Evolutionary conservation across 345 rosid species (phyloP), one percentile per base, ranked within the genome.

Genomic region (Eucalyptus regnans): DNA sequence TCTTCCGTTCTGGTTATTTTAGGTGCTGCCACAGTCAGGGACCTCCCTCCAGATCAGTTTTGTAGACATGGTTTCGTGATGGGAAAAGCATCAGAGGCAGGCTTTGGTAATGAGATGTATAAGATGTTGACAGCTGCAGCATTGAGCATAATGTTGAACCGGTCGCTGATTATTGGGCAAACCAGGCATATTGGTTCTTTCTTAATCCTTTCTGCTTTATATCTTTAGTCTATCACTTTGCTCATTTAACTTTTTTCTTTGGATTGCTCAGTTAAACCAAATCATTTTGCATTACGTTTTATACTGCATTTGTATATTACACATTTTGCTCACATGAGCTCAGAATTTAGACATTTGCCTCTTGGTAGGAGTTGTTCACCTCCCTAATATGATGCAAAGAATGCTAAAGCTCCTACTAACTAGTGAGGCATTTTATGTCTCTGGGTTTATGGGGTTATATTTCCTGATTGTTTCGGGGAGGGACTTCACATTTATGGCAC

Each of bases 181-280:
- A 97, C 99, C 97, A 98, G 99, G 99, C 99, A 98, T 93, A 95
- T 96, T 95, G 99, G 98, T 98, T 94, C 99, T 96, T 96, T 93
- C 97, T 94, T 94, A 94, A 93, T 94, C 98, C 99, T 95, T 93
- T 91, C 94, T 93, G 90, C 93, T 93, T 81, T 84, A 50, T 83
- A 44, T 90, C 88, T 81, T 66, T 76, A 71, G 87, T 88, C 81
- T 86, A 84, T 49, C 44, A 7, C n/a, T 58, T 71, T 22, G 27
- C 81, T 64, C 17, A 83, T 27, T 62, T n/a, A 14, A 64, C 76
- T 18, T 71, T 71, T 71, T 37, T 71, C 83, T 37, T 71, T 71
- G 83, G 46, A 43, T 20, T 71, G 83, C 83, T 71, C 8, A 37
- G 12, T 37, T 37, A 23, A 37, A 71, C 83, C 46, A 71, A 71